Evolutionary conservation across 108 stramenopile genomes (phyloP), one percentile per base, ranked within the genome.

Genomic region (Cylindrotheca closterium): DNA sequence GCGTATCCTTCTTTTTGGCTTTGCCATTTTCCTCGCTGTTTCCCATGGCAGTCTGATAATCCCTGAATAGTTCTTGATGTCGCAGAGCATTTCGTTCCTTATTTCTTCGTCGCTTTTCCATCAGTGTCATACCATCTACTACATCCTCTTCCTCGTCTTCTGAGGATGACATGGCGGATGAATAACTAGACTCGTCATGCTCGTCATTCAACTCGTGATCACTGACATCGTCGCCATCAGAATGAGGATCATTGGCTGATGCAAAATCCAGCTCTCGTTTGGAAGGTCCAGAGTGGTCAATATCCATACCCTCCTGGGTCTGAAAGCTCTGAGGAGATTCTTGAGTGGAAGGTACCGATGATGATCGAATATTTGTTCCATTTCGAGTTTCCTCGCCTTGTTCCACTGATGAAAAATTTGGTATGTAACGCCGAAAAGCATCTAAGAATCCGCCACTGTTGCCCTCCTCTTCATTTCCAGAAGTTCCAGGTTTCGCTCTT

Each of bases 21-120:
- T 34, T 31, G 31, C 5, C 15, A 1, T 62, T 47, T 47, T 45
- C 18, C 10, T 10, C 25, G 21, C 25, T 56, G n/a, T 24, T 1
- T 21, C 3, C 2, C 21, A 60, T 32, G 4, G 37, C 0, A 30
- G 25, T 22, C 7, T 53, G 2, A 32, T 64, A 51, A 10, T 64
- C 50, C 52, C 50, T 25, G 8, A 31, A 18, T 0, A 64, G 51
- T 26, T 23, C 31, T 1, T 51, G 48, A 31, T 50, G 63, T 21
- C 48, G 50, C 3, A 27, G n/a, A 4, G 1, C 24, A 32, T 64
- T 64, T 34, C 63, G 51, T 22, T 25, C 63, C 51, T 52, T 52
- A 31, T 64, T 64, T 21, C 51, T 17, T n/a, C 33, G 51, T 49
- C 31, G 34, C 10, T 49, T 47, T 42, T 64, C 31, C 51, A 53